Conservation (phyloP, 257 asterid genomes). For the Linderniella brevidens region DNA sequence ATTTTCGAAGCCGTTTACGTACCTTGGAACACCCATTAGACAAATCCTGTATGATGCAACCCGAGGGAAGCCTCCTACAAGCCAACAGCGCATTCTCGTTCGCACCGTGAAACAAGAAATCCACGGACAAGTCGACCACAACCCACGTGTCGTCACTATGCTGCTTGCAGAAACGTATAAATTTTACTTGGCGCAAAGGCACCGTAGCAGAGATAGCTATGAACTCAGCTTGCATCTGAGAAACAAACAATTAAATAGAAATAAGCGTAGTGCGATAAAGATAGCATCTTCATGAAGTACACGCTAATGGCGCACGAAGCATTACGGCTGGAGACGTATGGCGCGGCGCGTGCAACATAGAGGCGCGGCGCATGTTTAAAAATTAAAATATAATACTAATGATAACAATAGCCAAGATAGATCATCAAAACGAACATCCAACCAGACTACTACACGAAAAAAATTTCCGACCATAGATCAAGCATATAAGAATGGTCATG, state of each 20-base stretch:
- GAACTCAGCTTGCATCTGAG: conserved; percentile 73
- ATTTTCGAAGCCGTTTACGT: neutral
- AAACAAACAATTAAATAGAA: neutral
- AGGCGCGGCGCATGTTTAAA: no score
- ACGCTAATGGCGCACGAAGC: no score
- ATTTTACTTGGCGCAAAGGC: conserved; percentile 45
- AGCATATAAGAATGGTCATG: no score
- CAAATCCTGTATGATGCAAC: conserved; percentile 58
- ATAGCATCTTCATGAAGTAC: no score
- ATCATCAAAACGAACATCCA: no score
- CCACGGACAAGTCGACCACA: conserved; percentile 73
- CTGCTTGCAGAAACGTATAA: conserved; percentile 77
- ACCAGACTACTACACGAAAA: no score
- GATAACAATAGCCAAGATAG: no score
- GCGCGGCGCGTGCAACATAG: no score
- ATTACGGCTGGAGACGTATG: no score
- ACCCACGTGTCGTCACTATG: conserved; percentile 64
- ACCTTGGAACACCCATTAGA: conserved; percentile 71
- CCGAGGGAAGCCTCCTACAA: conserved; percentile 85
- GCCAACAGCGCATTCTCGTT: conserved; percentile 15
- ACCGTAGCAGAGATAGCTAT: conserved; percentile 62
- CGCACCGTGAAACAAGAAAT: conserved; percentile 17
- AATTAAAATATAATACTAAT: no score
- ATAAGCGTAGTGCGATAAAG: neutral
- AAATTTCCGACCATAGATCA: no score